Evolutionary conservation across 2,329 filamentous ascomycete species (phyloP).

Genomic region (Anisogramma anomala): DNA sequence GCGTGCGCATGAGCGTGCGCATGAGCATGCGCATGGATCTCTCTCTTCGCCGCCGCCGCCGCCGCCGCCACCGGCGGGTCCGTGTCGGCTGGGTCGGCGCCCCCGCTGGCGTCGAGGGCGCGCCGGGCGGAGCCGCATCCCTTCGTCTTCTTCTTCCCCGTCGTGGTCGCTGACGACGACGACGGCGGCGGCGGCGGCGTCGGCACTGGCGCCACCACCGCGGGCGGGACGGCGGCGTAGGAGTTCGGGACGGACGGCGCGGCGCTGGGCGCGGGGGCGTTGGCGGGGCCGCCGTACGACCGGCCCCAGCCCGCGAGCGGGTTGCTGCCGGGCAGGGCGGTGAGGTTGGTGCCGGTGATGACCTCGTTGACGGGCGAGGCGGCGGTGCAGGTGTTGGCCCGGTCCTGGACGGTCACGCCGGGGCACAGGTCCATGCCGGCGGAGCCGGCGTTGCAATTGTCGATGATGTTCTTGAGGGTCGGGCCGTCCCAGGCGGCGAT

Average conservation of each 20-base stretch:
- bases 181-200: too few relatives aligned
- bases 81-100: constrained; percentile 29
- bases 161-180: too few relatives aligned
- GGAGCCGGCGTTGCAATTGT: constrained; percentile 51
- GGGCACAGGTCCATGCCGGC: constrained; percentile 52
- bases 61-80: constrained; percentile 18
- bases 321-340: constrained; percentile 43
- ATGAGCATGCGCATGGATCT: background rate
- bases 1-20: constrained; percentile 21
- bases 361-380: constrained; percentile 34
- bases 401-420: constrained; percentile 40
- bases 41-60: constrained; percentile 1
- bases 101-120: constrained; percentile 28
- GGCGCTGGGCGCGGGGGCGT: background rate
- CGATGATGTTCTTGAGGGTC: constrained; percentile 54
- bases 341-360: constrained; percentile 32
- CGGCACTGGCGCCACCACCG: too few relatives aligned
- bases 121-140: too few relatives aligned
- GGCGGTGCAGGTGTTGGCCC: constrained; percentile 38
- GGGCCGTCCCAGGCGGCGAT: constrained; percentile 58
- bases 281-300: constrained; percentile 25
- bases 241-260: background rate
- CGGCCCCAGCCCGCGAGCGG: constrained; percentile 38
- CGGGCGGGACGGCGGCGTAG: constrained; percentile 16
- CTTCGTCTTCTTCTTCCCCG: too few relatives aligned